phyloP scores from a whole-genome alignment of 2,329 filamentous ascomycete genomes.

The Calonectria multiphialidica region DNA sequence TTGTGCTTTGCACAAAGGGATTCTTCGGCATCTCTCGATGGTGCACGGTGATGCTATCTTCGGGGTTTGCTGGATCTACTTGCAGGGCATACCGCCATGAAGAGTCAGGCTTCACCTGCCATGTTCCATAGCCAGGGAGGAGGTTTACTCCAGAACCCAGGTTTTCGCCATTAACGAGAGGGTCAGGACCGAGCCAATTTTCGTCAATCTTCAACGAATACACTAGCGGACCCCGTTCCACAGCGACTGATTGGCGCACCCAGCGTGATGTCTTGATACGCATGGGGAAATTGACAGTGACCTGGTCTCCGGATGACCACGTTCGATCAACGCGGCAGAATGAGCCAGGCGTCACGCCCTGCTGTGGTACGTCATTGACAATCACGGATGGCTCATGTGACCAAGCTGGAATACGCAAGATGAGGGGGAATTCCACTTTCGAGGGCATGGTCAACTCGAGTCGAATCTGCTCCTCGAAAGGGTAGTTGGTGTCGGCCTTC shows the following conservation, averaged over 20 bases:
- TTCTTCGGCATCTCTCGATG: neutral
- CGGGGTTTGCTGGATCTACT: neutral
- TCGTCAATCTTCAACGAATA: neutral
- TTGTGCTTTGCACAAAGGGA: neutral
- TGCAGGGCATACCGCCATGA: neutral
- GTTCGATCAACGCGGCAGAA: neutral
- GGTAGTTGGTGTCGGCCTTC: neutral
- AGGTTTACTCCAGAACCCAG: neutral
- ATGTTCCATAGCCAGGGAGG: neutral
- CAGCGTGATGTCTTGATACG: neutral
- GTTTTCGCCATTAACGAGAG: neutral
- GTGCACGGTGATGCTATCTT: neutral
- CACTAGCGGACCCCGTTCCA: neutral
- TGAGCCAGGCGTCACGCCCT: neutral
- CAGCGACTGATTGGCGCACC: constrained; percentile 3
- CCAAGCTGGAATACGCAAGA: neutral
- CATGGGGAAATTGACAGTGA: neutral
- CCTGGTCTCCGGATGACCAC: neutral
- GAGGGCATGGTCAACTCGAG: neutral
- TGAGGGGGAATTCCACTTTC: neutral
- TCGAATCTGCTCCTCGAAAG: neutral
- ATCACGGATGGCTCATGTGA: neutral
- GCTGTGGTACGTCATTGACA: neutral
- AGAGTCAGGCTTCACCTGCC: neutral
- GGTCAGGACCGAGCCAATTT: neutral